Evolutionary conservation across 495 filamentous ascomycete species (phyloP).

Genomic region (Chaetomidium leptoderma): DNA sequence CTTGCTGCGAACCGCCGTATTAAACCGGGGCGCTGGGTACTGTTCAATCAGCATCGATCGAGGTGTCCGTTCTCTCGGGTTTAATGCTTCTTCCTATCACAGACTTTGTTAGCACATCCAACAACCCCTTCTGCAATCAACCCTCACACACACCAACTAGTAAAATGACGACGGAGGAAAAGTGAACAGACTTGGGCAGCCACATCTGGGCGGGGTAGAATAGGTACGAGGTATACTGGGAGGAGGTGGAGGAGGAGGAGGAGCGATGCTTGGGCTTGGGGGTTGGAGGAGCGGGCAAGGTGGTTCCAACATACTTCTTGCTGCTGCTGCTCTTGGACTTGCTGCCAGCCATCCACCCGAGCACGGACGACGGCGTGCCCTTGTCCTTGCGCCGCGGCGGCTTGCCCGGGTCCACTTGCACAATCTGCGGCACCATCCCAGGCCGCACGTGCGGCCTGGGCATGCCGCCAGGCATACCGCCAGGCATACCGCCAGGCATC

Average conservation of each 20-base stretch:
- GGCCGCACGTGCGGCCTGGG: slow-evolving; percentile 6
- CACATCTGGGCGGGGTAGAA: neutral
- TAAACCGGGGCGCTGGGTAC: neutral
- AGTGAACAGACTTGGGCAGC: slow-evolving; percentile 17
- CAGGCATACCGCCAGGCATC: slow-evolving; percentile 1
- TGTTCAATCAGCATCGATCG: no score
- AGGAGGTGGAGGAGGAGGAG: neutral
- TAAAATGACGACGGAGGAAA: neutral
- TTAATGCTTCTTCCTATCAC: slow-evolving; percentile 10
- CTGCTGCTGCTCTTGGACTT: slow-evolving; percentile 29
- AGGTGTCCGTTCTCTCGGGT: neutral
- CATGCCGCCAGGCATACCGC: neutral
- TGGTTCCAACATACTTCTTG: slow-evolving; percentile 33
- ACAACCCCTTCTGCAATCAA: neutral
- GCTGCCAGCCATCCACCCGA: slow-evolving; percentile 39
- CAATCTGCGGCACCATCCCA: slow-evolving; percentile 13
- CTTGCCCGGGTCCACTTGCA: slow-evolving; percentile 18
- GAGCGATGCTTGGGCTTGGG: slow-evolving; percentile 9
- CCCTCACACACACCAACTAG: neutral
- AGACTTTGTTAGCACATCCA: neutral
- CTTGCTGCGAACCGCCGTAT: neutral
- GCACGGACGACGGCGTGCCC: slow-evolving; percentile 16
- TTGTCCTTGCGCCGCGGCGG: slow-evolving; percentile 9
- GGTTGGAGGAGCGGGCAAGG: neutral
- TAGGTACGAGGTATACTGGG: neutral